Conservation (phyloP, 208 protist genomes). For the Wallacemonas sp. region DNA sequence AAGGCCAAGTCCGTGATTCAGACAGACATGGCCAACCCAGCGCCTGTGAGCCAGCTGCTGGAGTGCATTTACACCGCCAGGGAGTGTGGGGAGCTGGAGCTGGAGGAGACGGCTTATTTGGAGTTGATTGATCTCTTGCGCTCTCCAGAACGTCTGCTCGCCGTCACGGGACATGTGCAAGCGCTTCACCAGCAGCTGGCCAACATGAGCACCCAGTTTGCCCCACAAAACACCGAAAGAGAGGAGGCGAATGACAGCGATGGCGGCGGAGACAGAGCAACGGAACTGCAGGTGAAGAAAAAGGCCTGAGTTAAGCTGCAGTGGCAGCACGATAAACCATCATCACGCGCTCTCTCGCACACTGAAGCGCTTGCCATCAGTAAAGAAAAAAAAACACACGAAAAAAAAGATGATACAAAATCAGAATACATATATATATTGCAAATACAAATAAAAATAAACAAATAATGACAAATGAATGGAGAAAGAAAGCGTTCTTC, state of each 20-base stretch:
- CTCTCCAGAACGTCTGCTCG: slow-evolving; percentile 58
- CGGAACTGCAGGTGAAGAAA: background rate
- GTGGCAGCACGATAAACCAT: too few species aligned
- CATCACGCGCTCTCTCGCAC: too few species aligned
- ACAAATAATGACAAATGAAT: too few species aligned
- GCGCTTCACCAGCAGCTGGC: slow-evolving; percentile 13
- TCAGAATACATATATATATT: too few species aligned
- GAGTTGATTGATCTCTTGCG: slow-evolving; percentile 78
- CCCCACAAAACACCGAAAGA: background rate
- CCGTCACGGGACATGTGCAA: slow-evolving; percentile 49
- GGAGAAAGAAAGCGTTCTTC: too few species aligned
- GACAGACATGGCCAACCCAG: slow-evolving; percentile 61
- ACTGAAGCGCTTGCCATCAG: too few species aligned
- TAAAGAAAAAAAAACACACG: too few species aligned
- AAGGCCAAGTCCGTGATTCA: slow-evolving; percentile 44
- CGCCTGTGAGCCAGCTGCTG: slow-evolving; percentile 50
- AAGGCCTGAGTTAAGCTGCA: background rate
- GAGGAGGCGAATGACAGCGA: background rate
- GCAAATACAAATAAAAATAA: too few species aligned
- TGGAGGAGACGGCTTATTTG: slow-evolving; percentile 78
- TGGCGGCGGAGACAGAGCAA: background rate
- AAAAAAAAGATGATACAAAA: too few species aligned
- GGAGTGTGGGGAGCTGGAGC: slow-evolving; percentile 57
- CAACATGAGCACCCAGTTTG: background rate
- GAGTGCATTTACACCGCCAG: slow-evolving; percentile 51